Evolutionary conservation across 1,284 basidiomycete genomes (phyloP), one percentile per base, ranked within the genome.

Genomic region (Moniliella sp.): DNA sequence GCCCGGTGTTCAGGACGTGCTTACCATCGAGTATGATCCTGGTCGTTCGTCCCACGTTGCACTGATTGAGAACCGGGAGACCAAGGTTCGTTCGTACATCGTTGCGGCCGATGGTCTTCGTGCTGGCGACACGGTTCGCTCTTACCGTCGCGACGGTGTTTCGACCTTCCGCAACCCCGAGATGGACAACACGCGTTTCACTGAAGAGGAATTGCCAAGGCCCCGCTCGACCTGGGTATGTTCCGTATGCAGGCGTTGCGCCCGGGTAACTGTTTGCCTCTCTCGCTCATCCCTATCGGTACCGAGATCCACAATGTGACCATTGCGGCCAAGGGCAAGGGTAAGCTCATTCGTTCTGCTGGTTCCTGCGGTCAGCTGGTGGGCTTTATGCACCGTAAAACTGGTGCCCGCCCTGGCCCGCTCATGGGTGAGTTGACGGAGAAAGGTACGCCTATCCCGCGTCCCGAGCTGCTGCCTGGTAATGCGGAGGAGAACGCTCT

Each of bases 1-100:
- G 42, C 63, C 71, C 0, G 88, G 88, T 4, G 67, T 76, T 26
- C 79, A 83, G 57, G 75, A 82, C 45, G 84, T 94, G 27, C 69
- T 88, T 10, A 72, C 86, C 27, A 79, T 97, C 49, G 88, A 97
- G 64, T 97, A 93, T 61, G 88, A 97, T 66, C 88, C 88, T 0
- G 79, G 80, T 18, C 70, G 88, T 31, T 79, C 76, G 27, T 82
- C 80, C 3, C 91, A 97, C 62, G 86, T 97, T 51, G 88, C 88
- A 1, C 69, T 97, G 33, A 57, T 94, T 44, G 67, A 69, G 56
- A 67, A 48, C 71, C 69, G 3, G 59, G 36, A 40, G 63, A 69
- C 45, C 65, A 66, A 48, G 74, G 31, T 70, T 69, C 34, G 39
- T 36, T 78, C 73, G 52, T 94, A 97, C 61, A 86, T 94, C 50